phyloP scores from a whole-genome alignment of 768 basidiomycete species.

The Leccinellum albellum region DNA sequence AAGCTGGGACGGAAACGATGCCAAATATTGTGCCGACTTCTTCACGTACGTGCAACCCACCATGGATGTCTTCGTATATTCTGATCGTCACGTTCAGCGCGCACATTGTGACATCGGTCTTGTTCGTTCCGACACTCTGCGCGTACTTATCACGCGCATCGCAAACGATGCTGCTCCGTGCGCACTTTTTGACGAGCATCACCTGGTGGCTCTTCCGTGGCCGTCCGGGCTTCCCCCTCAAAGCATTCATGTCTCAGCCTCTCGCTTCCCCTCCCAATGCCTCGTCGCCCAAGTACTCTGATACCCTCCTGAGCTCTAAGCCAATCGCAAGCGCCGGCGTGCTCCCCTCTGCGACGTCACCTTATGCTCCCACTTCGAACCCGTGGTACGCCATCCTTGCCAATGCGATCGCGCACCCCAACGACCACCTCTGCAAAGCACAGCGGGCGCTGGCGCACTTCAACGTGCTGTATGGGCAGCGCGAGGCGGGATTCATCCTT shows the following conservation, averaged over 20 bases:
- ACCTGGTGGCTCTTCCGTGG: constrained; percentile 57
- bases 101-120: constrained; percentile 65
- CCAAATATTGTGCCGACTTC: no score
- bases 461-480: constrained; percentile 40
- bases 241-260: constrained; percentile 42
- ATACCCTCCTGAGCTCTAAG: constrained; percentile 19
- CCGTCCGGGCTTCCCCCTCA: constrained; percentile 47
- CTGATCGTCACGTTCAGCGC: constrained; percentile 39
- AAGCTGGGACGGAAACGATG: constrained; percentile 29
- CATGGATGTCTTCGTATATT: background rate
- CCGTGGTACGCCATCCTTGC: constrained; percentile 58
- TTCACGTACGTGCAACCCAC: no score
- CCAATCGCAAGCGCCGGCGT: constrained; percentile 20
- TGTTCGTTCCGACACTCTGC: constrained; percentile 55
- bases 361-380: constrained; percentile 42
- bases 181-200: constrained; percentile 51
- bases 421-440: constrained; percentile 52
- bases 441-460: constrained; percentile 50
- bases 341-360: constrained; percentile 33
- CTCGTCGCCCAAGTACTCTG: constrained; percentile 21
- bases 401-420: constrained; percentile 51
- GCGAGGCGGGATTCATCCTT: constrained; percentile 33
- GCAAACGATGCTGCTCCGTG: constrained; percentile 51
- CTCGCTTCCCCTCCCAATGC: constrained; percentile 18
- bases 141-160: constrained; percentile 54